Evolutionary conservation across 2,329 filamentous ascomycete genomes (phyloP), one percentile per base, ranked within the genome.

Genomic region (Herpotrichia juniperi): DNA sequence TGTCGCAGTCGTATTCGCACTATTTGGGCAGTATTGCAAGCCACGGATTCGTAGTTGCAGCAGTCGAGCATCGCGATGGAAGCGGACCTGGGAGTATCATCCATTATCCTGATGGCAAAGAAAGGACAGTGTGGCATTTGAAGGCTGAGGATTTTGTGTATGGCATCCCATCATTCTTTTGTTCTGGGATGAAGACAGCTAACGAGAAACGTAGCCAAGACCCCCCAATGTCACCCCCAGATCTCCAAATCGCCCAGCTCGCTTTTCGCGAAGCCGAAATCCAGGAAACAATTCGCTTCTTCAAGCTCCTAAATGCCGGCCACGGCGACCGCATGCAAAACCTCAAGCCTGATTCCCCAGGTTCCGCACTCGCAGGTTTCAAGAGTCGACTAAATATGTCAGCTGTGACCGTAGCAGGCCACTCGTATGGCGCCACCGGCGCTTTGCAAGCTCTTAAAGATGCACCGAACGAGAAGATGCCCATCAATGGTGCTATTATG

Each of bases 381-480:
- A 67, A 75, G 30, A 71, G 73, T 49, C 78, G 84, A 9, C 77
- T 89, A 6, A 79, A 87, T 64, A 74, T 81, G 40, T 72, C 79
- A 25, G 77, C 80, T 30, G 78, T 87, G 58, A 78, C 83, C 40
- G 76, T 88, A 8, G 82, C 76, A 3, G 86, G 86, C 0, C 86
- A 89, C 65, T 87, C 84, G 0, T 88, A 86, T 71, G 87, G 87
- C 43, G 86, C 85, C 1, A 88, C 87, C 0, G 79, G 83, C 2
- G 85, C 83, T 0, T 74, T 88, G 17, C 84, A 86, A 52, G 80
- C 83, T 2, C 75, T 88, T n/a, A 81, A 81, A 46, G 76, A 74
- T 30, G 80, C 76, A 7, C 75, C 78, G 4, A 75, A 56, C 42
- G 50, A 76, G 53, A 59, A 64, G 49, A 71, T 78, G 16, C 79